Evolutionary conservation across 208 protist species (phyloP), one percentile per base, ranked within the genome.

Genomic region (Crithidia thermophila): DNA sequence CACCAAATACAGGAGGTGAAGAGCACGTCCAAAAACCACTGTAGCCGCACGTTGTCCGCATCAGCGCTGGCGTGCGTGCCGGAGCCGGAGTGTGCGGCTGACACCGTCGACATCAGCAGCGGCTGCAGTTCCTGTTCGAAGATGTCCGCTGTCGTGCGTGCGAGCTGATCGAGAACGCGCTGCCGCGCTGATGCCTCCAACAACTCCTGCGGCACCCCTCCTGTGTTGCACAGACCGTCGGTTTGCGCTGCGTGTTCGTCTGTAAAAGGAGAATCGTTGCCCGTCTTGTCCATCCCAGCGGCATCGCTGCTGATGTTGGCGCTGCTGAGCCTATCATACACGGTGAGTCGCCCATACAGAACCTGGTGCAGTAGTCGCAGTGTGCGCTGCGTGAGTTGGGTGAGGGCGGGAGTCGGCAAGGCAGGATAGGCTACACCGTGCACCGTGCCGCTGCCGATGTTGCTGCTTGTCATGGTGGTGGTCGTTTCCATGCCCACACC

Each of bases 1-100:
- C 30, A 52, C 67, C 59, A 69, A 28, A 75, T 61, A 2, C 53
- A 39, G 16, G 61, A 75, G 9, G 49, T 8, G n/a, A 68, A 75
- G 0, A 75, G 23, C 0, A 39, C 16, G 37, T 75, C 69, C 43
- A 69, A 47, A 16, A 55, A 42, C 61, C 51, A 69, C 43, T 75
- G 69, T 52, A 75, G 18, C 0, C 69, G 52, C 18, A 64, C 46
- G 20, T 68, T 46, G 14, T 70, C 71, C 10, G 39, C 71, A 23
- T 61, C 27, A 8, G 30, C 28, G 30, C 3, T 45, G 21, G 57
- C 10, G 63, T 4, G 0, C 13, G 9, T 9, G 31, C 25, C 21
- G 16, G 18, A 14, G 13, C 0, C 28, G 28, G 37, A 33, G 18
- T 2, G 13, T 21, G 23, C 56, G 39, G 28, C 33, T 7, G 28